Conservation (phyloP, 768 basidiomycete species). For the Mycena kentingensis region DNA sequence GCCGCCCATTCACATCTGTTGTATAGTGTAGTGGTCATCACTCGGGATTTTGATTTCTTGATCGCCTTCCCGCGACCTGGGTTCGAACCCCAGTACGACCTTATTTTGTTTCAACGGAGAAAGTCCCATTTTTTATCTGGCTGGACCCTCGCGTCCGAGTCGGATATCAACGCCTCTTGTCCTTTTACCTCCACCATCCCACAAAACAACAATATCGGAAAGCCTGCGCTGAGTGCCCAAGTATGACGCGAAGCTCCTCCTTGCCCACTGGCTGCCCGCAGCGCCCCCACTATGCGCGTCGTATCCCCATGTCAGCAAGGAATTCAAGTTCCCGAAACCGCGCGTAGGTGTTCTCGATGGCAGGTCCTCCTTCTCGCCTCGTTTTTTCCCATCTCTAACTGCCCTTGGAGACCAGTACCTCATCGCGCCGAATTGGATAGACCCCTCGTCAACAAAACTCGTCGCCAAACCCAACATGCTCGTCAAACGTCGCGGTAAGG, state of each 20-base stretch:
- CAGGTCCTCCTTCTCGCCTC: neutral
- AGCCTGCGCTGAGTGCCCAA: too few relatives aligned
- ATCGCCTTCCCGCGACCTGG: neutral
- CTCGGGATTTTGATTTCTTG: constrained; percentile 3
- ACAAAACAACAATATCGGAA: too few relatives aligned
- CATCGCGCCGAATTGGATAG: constrained; percentile 17
- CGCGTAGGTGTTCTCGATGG: constrained; percentile 36
- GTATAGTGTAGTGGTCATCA: constrained; percentile 12
- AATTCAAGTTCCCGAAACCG: constrained; percentile 24
- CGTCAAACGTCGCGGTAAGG: constrained; percentile 99
- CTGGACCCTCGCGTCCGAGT: too few relatives aligned
- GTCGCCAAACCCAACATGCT: constrained; percentile 98
- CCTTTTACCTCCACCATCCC: too few relatives aligned
- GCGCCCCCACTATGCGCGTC: constrained; percentile 54
- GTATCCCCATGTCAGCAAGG: constrained; percentile 16
- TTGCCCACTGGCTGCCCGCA: constrained; percentile 96
- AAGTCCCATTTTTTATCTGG: too few relatives aligned
- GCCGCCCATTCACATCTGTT: neutral
- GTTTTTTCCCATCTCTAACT: neutral
- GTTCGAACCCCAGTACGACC: constrained; percentile 6
- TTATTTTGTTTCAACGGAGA: neutral
- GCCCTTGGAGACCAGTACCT: constrained; percentile 17
- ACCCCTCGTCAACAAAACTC: constrained; percentile 51
- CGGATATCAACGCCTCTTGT: too few relatives aligned
- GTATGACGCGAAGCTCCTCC: constrained; percentile 98